phyloP scores from a whole-genome alignment of 345 rosid genomes.

The Euphorbia lathyris region DNA sequence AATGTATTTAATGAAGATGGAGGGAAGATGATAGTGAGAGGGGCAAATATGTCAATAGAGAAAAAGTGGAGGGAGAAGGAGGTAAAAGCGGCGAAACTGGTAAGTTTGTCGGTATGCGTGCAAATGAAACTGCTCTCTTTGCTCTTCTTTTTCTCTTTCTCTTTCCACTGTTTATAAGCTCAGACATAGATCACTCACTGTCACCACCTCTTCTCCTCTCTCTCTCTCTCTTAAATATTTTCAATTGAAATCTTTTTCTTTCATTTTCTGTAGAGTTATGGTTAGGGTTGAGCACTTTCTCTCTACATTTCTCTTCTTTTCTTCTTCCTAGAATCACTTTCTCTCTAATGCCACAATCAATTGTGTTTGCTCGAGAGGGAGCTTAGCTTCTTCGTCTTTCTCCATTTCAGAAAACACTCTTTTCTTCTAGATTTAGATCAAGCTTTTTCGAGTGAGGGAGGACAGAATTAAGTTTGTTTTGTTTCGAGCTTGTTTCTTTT shows the following conservation, averaged over 20 bases:
- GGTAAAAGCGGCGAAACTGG: slow-evolving; percentile 42
- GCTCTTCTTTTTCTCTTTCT: slow-evolving; percentile 13
- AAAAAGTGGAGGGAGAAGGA: slow-evolving; percentile 36
- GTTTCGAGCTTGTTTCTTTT: neutral
- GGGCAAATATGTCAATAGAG: slow-evolving; percentile 43
- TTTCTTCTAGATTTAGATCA: too few species aligned
- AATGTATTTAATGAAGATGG: too few species aligned
- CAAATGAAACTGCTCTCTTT: slow-evolving; percentile 36
- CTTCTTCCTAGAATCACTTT: neutral
- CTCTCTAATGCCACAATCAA: slow-evolving; percentile 30
- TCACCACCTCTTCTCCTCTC: neutral
- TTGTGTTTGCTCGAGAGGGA: too few species aligned
- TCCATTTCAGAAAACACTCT: too few species aligned
- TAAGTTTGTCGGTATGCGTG: slow-evolving; percentile 80
- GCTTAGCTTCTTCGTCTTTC: too few species aligned
- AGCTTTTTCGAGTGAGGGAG: neutral
- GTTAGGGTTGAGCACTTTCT: slow-evolving; percentile 31
- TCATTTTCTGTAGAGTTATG: slow-evolving; percentile 20
- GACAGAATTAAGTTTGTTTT: neutral
- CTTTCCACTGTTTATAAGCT: slow-evolving; percentile 36
- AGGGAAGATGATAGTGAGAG: too few species aligned
- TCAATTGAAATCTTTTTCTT: slow-evolving; percentile 6
- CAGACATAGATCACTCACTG: slow-evolving; percentile 45
- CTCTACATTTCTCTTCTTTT: slow-evolving; percentile 17
- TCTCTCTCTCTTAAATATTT: slow-evolving; percentile 11